phyloP scores from a whole-genome alignment of 768 basidiomycete species.

The Trametes elegans region DNA sequence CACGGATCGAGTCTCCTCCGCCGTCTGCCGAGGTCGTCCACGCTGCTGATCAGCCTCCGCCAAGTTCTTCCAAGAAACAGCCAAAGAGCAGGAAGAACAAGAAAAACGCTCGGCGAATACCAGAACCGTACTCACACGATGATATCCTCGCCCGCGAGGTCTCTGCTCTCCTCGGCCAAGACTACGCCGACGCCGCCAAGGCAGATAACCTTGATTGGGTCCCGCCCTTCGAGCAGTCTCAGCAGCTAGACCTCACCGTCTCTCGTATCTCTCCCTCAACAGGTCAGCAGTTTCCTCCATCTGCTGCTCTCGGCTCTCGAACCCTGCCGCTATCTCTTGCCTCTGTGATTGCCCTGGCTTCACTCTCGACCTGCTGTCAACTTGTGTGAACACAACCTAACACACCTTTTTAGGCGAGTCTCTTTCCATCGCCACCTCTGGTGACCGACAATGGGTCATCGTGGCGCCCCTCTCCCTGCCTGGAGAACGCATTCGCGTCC shows the following conservation, averaged over 20 bases:
- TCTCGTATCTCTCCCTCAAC: conserved; percentile 55
- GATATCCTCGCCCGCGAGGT: conserved; percentile 80
- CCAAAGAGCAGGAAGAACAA: conserved; percentile 27
- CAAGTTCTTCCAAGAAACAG: conserved; percentile 7
- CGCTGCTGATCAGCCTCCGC: conserved; percentile 1
- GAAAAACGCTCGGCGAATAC: conserved; percentile 39
- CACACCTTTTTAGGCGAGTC: conserved; percentile 54
- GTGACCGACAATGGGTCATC: conserved; percentile 71
- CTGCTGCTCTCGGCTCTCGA: neutral
- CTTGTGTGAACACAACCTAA: neutral
- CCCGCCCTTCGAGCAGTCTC: conserved; percentile 53
- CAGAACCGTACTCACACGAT: conserved; percentile 66
- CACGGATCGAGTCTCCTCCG: conserved; percentile 24
- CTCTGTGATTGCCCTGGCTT: too few species aligned
- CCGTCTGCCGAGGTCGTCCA: conserved; percentile 1
- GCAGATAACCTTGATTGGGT: conserved; percentile 51
- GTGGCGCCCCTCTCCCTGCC: conserved; percentile 84
- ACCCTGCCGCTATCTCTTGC: too few species aligned
- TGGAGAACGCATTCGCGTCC: conserved; percentile 72
- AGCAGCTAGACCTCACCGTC: conserved; percentile 61
- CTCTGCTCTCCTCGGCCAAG: conserved; percentile 58
- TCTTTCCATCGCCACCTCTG: conserved; percentile 50
- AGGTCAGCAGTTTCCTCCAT: conserved; percentile 39
- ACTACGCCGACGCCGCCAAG: conserved; percentile 49
- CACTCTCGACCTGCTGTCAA: too few species aligned